Base-by-base conservation (phyloP, 306 rosid genomes). In the Lupinus albus region DNA sequence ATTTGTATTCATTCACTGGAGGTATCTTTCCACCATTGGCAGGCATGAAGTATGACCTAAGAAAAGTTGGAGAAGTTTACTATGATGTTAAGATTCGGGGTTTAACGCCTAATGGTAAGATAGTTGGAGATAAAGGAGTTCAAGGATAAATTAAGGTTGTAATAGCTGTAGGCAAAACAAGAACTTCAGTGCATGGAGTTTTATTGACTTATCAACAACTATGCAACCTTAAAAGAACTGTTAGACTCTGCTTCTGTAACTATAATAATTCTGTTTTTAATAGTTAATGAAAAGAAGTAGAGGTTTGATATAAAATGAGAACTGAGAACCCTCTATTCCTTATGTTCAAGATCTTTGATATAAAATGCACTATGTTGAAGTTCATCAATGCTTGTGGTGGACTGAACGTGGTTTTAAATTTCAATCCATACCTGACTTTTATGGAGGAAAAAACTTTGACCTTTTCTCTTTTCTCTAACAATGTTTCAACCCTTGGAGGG, bases 71-170 rank as follows among this genome's bases (percentile, higher is more conserved):
- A 72, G 98, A 93, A 70, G 95, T 93, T 66, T 70, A 88, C 81
- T 93, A 93, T 36, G 98, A 93, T 70, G 98, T 89, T 44, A 93
- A 93, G 83, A 93, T 93, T 55, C 81, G 98, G 72, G 98, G 94
- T 35, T 74, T 93, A 87, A 53, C 88, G 1, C 78, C 91, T 25
- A 83, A 53, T 67, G 85, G 82, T 3, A 86, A 74, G 59, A 11
- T 70, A 10, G 47, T 64, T 17, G 83, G 73, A 61, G 81, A 76
- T 52, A 68, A 75, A 76, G 83, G 33, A 61, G 78, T 8, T 16
- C 35, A 79, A 82, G 87, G 72, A 58, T 55, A 76, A 53, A 56
- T 73, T n/a, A 56, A 56, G 64, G 63, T 13, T 49, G 30, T 51
- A 65, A 52, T 9, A 38, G 39, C 38, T 20, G 70, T 9, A 9